phyloP scores from a whole-genome alignment of 192 early-diverging fungal genomes.

The Spizellomyces sp. region DNA sequence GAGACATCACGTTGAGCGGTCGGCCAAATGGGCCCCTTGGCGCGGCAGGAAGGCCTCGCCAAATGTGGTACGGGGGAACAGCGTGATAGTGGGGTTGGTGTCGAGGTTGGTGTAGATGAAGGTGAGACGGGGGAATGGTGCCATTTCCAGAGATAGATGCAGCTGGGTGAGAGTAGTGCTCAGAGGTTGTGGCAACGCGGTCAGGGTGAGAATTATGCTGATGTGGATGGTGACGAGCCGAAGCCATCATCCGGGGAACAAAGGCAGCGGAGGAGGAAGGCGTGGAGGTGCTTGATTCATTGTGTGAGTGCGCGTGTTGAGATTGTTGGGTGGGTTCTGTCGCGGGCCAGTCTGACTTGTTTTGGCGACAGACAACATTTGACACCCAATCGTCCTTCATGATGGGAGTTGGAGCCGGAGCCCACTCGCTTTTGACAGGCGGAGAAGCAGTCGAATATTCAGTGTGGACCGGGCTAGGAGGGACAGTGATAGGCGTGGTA shows the following conservation, averaged over 20 bases:
- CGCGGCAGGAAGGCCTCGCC: neutral
- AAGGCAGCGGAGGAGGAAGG: too few species aligned
- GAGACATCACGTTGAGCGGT: neutral
- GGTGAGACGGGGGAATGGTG: constrained; percentile 1
- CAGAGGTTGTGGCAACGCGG: neutral
- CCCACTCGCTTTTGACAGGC: neutral
- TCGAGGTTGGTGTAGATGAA: neutral
- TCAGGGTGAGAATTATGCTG: neutral
- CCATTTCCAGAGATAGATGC: neutral
- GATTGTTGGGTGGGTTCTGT: too few species aligned
- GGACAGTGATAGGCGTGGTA: neutral
- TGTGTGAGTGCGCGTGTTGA: too few species aligned
- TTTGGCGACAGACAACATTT: too few species aligned
- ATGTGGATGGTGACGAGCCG: neutral
- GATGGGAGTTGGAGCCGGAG: neutral
- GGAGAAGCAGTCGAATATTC: neutral
- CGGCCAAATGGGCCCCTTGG: neutral
- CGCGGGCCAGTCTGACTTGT: too few species aligned
- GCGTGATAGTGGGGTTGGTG: neutral
- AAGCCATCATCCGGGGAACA: too few species aligned
- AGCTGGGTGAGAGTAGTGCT: neutral
- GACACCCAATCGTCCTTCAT: constrained; percentile 1
- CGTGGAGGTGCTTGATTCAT: too few species aligned
- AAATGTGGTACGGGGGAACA: constrained; percentile 1
- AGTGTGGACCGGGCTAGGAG: neutral